Base-by-base conservation (phyloP, 495 filamentous ascomycete genomes). In the Diplogelasinospora grovesii region DNA sequence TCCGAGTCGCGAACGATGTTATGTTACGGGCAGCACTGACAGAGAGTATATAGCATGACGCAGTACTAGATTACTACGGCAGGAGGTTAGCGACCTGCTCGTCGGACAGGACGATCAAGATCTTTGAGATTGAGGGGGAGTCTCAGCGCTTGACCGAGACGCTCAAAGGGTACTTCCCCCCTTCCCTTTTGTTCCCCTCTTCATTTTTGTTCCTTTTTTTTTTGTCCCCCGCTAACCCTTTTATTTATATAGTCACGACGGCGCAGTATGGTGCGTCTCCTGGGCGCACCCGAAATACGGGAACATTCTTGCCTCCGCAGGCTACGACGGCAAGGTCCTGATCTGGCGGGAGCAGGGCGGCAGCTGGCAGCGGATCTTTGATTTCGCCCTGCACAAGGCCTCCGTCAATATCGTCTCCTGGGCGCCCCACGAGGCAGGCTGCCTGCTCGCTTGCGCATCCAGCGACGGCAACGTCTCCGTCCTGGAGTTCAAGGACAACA, bases 281-380 rank as follows among this genome's bases (percentile, higher is more conserved):
- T 96, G 89, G 89, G 89, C 93, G 27, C 93, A 97, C 54, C 92
- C 92, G 40, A 96, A 96, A 61, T 97, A 93, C 60, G 92, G 92
- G 71, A 94, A 86, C 63, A 96, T 99, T 64, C 83, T 99, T 30
- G 92, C 92, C 42, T 86, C 80, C 54, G 86, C 89, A 39, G 83
- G 82, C 52, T 97, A 95, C 70, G 93, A 97, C 65, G 92, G 92
- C 65, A 94, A 92, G 63, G 90, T 97, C 47, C 75, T 96, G 58
- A 95, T 99, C 70, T 97, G 89, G 89, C 89, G 89, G 60, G 92
- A 99, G 70, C 80, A 83, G 59, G 66, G 69, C 49, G 67, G 71
- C 46, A 68, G 71, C 54, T 87, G 84, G 86, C 79, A 83, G 49
- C 77, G 81, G 61, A 84, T 95, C 68, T 90, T 88, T 68, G 84